phyloP scores from a whole-genome alignment of 805 yeast species.

The Sugiyamaella lignohabitans region DNA sequence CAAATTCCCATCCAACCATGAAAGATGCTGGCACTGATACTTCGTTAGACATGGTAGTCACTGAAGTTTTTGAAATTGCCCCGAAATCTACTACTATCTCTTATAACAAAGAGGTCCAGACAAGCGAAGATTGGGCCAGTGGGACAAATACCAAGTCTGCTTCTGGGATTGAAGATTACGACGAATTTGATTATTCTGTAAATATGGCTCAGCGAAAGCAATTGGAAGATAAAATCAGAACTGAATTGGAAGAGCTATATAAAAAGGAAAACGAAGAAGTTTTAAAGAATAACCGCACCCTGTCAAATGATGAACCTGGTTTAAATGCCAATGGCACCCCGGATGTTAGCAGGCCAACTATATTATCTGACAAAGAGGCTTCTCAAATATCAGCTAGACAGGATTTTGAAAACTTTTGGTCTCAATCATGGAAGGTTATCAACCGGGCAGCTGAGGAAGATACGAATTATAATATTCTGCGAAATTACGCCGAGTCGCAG shows the following conservation, averaged over 20 bases:
- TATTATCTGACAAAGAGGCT: background rate
- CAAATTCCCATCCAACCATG: background rate
- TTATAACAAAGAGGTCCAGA: slow-evolving; percentile 29
- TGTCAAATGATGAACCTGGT: too few species aligned
- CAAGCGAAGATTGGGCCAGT: slow-evolving; percentile 19
- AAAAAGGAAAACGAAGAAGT: background rate
- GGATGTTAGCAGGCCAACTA: background rate
- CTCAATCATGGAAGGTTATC: slow-evolving; percentile 29
- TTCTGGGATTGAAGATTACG: background rate
- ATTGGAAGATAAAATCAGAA: slow-evolving; percentile 6
- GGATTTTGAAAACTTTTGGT: slow-evolving; percentile 21
- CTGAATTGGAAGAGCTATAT: background rate
- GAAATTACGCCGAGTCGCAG: slow-evolving; percentile 24
- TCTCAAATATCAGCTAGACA: slow-evolving; percentile 1
- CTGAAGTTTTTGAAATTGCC: slow-evolving; percentile 2
- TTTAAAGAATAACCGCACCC: background rate
- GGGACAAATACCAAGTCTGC: background rate
- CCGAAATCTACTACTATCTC: slow-evolving; percentile 12
- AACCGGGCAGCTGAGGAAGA: slow-evolving; percentile 26
- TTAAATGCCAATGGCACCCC: background rate
- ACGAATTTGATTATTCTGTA: background rate
- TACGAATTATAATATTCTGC: slow-evolving; percentile 26
- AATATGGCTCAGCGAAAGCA: background rate
- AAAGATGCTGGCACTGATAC: too few species aligned
- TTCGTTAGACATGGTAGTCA: slow-evolving; percentile 2